Evolutionary conservation across 2,329 filamentous ascomycete species (phyloP).

Genomic region (Aspergillus fructus): DNA sequence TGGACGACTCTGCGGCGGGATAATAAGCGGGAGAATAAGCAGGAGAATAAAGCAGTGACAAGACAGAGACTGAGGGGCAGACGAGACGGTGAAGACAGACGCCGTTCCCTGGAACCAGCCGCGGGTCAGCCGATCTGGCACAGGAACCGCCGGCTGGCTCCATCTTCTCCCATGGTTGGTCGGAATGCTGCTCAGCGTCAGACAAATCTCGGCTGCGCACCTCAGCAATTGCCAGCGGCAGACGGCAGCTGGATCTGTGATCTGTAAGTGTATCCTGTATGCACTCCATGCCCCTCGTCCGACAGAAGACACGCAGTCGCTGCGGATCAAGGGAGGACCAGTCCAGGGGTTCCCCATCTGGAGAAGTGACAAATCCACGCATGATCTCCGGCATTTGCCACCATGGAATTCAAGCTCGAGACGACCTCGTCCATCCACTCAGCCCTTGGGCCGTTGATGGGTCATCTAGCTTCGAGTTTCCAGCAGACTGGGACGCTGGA

Average conservation of each 20-base stretch:
- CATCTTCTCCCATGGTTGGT: conserved; percentile 7
- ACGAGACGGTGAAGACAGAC: background rate
- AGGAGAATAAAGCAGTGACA: background rate
- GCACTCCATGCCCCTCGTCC: background rate
- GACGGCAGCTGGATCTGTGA: background rate
- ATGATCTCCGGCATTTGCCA: background rate
- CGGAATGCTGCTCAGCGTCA: background rate
- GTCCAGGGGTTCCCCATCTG: background rate
- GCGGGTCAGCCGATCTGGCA: conserved; percentile 6
- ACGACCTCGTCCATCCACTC: no score
- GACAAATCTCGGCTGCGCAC: conserved; percentile 9
- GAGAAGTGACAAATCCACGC: background rate
- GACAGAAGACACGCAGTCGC: no score
- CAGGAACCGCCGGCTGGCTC: conserved; percentile 5
- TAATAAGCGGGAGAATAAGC: background rate
- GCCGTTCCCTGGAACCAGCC: conserved; percentile 13
- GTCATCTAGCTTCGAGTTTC: background rate
- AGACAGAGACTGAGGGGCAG: background rate
- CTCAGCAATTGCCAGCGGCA: background rate
- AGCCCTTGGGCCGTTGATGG: background rate
- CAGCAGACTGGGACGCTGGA: background rate
- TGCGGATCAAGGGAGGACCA: background rate
- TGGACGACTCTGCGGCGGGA: no score
- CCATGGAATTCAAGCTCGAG: background rate
- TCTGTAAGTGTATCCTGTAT: background rate